These are phyloP conservation scores for Podospora sp. DNA, from an alignment of 495 filamentous ascomycete species.

Conservation along the genomic window DNA sequence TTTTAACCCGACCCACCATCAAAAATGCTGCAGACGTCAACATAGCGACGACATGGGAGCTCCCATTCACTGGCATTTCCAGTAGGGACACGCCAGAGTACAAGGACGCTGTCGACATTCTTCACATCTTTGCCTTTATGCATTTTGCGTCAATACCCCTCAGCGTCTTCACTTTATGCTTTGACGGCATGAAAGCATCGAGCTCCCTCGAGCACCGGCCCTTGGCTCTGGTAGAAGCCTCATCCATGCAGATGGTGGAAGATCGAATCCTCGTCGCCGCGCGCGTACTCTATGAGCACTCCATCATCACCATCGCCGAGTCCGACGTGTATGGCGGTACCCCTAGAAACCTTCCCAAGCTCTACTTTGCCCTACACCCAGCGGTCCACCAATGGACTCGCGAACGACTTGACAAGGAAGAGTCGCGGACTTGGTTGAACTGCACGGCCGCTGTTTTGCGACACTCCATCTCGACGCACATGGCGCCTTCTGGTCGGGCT, in stretches of 20 bases:
- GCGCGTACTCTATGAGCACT: slow-evolving; percentile 11
- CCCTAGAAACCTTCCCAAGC: not conserved
- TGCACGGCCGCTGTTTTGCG: slow-evolving; percentile 9
- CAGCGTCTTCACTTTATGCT: slow-evolving; percentile 6
- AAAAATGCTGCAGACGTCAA: slow-evolving; percentile 6
- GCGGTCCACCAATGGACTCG: slow-evolving; percentile 13
- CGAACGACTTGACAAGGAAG: not conserved
- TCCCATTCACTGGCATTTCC: slow-evolving; percentile 3
- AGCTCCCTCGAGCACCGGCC: slow-evolving; percentile 4
- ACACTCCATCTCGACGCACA: slow-evolving; percentile 9
- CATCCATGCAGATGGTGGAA: slow-evolving; percentile 9
- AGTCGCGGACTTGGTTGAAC: slow-evolving; percentile 8
- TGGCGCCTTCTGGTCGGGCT: slow-evolving; percentile 7
- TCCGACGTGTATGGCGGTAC: not conserved
- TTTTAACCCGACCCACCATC: slow-evolving; percentile 9
- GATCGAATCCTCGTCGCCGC: slow-evolving; percentile 9
- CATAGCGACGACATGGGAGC: slow-evolving; percentile 12
- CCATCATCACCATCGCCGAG: slow-evolving; percentile 9
- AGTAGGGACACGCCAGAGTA: not conserved
- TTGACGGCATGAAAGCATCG: slow-evolving; percentile 4
- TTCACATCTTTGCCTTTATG: slow-evolving; percentile 13
- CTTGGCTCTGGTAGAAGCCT: slow-evolving; percentile 5
- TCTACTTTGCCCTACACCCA: slow-evolving; percentile 11
- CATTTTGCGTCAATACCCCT: slow-evolving; percentile 15
- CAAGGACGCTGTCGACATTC: slow-evolving; percentile 10